Evolutionary conservation across 768 basidiomycete species (phyloP).

Genomic region (Psilocybe azurescens): DNA sequence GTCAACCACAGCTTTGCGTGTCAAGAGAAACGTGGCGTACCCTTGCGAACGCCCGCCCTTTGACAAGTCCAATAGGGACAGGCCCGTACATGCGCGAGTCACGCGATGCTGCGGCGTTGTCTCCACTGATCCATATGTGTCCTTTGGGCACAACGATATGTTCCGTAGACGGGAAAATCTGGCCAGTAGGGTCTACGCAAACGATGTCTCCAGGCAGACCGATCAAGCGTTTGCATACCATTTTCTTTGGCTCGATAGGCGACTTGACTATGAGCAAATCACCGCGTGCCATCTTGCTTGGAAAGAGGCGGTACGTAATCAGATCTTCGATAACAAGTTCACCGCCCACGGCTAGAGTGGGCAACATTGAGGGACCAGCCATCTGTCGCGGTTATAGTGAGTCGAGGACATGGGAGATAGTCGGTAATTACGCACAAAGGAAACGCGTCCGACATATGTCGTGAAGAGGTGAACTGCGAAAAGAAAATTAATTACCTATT

Average conservation of each 20-base stretch:
- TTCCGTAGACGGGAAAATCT: constrained; percentile 63
- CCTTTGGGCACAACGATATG: constrained; percentile 84
- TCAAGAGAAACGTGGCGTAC: constrained; percentile 37
- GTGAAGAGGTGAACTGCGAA: constrained; percentile 68
- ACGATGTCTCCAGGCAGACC: constrained; percentile 90
- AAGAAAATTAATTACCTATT: constrained; percentile 56
- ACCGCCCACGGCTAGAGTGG: constrained; percentile 64
- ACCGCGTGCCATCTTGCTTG: constrained; percentile 63
- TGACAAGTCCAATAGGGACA: constrained; percentile 80
- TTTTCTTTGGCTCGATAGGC: constrained; percentile 65
- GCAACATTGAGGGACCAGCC: constrained; percentile 81
- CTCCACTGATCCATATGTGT: constrained; percentile 90
- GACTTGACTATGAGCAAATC: constrained; percentile 78
- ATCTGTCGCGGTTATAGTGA: constrained; percentile 47
- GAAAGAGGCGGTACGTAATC: constrained; percentile 56
- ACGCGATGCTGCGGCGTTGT: constrained; percentile 81
- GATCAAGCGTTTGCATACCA: constrained; percentile 88
- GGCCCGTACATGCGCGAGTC: constrained; percentile 96
- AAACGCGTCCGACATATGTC: constrained; percentile 62
- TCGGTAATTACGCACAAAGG: constrained; percentile 44
- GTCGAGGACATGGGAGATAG: neutral
- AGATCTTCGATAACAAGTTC: constrained; percentile 71
- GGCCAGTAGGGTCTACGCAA: constrained; percentile 86
- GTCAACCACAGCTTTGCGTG: constrained; percentile 1
- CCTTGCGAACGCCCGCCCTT: constrained; percentile 67